Conservation (phyloP, 106 monocot genomes). For the Iris macrosiphon region DNA sequence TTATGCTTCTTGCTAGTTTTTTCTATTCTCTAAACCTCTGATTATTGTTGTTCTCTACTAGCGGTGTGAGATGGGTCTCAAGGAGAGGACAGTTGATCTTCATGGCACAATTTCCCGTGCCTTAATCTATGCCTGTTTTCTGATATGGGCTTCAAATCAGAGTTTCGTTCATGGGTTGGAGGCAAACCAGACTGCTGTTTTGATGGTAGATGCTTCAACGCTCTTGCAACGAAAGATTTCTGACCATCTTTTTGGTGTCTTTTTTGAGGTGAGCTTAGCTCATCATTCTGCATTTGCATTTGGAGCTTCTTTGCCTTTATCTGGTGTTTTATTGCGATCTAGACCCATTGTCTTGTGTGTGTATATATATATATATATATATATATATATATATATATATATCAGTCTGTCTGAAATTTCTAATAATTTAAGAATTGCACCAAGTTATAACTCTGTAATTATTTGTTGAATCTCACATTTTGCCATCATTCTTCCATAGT, state of each 20-base stretch:
- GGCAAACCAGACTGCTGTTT: constrained; percentile 22
- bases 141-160: constrained; percentile 20
- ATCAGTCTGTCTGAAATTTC: no score
- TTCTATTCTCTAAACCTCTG: no score
- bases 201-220: constrained; percentile 57
- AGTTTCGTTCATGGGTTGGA: constrained; percentile 26
- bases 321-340: neutral
- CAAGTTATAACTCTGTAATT: no score
- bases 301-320: no score
- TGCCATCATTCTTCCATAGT: no score
- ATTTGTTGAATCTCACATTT: no score
- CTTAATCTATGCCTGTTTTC: constrained; percentile 21
- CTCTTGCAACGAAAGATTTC: constrained; percentile 41
- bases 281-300: neutral
- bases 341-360: no score
- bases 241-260: constrained; percentile 78
- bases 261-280: constrained; percentile 51
- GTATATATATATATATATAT: neutral
- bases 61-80: neutral
- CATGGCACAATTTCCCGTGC: neutral
- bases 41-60: neutral
- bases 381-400: no score
- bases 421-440: no score
- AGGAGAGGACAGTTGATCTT: constrained; percentile 22
- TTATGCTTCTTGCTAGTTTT: no score